A percentile compares a stretch with the other conserved stretches of the same genome.
Evolutionary conservation across 1,284 basidiomycete genomes (phyloP).

Genomic region (Cryptococcus floricola): DNA sequence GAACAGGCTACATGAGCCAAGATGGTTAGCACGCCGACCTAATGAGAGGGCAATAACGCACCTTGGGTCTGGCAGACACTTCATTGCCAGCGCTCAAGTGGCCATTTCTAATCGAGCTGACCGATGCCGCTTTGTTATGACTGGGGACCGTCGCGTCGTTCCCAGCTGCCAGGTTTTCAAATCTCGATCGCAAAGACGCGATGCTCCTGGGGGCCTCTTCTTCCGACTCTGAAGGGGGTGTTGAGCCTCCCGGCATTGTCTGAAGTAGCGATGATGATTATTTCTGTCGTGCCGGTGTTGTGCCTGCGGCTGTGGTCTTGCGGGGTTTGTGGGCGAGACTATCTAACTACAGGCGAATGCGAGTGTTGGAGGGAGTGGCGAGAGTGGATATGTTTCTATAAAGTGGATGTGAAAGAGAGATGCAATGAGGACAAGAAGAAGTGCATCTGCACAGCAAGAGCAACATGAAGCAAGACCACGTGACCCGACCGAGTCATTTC

Average conservation of each 20-base stretch:
- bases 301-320: not conserved
- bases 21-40: no score
- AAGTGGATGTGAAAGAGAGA: not conserved
- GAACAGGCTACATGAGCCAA: not conserved
- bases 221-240: not conserved
- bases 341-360: not conserved
- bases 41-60: not conserved
- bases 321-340: no score
- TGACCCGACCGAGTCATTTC: not conserved
- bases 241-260: not conserved
- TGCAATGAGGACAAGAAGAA: not conserved
- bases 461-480: not conserved
- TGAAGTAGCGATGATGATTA: not conserved
- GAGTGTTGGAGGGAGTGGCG: no score
- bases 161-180: slow-evolving; percentile 30
- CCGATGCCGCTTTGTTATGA: not conserved
- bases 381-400: not conserved
- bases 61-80: not conserved
- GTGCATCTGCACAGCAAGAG: not conserved
- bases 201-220: slow-evolving; percentile 27
- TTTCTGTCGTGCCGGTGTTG: not conserved
- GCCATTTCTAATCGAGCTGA: not conserved
- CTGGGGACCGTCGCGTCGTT: not conserved
- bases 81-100: not conserved
- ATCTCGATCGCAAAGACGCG: slow-evolving; percentile 33